A percentile compares a stretch with the other conserved stretches of the same genome.
These are phyloP conservation scores for Xylaria sp. DNA, from an alignment of 2,329 filamentous ascomycete genomes.

Conservation along the genomic window DNA sequence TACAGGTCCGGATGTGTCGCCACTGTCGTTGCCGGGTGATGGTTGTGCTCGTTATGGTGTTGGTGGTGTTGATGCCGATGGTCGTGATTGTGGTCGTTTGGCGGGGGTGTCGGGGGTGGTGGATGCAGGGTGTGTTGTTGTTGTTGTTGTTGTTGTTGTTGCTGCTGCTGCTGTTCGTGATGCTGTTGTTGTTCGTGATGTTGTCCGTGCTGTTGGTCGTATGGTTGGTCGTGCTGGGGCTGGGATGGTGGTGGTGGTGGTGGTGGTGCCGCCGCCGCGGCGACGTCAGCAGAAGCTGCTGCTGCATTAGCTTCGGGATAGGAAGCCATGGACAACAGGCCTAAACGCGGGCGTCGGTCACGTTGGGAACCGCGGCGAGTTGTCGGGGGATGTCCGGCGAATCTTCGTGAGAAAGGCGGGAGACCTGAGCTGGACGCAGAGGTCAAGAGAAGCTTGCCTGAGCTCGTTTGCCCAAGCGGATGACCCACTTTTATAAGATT, in stretches of 20 bases:
- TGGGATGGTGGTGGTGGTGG: neutral
- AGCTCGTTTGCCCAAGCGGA: conserved; percentile 10
- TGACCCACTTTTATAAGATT: neutral
- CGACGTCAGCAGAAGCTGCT: conserved; percentile 25
- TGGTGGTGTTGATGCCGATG: conserved; percentile 5
- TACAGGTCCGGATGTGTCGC: conserved; percentile 28
- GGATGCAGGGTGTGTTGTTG: conserved; percentile 12
- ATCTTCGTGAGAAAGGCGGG: conserved; percentile 47
- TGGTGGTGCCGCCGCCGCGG: conserved; percentile 6
- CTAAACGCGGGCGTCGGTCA: conserved; percentile 20
- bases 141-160: conserved; percentile 3
- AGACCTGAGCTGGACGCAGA: conserved; percentile 9
- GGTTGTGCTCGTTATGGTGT: neutral
- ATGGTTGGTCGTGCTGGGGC: neutral
- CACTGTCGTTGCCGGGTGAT: conserved; percentile 12
- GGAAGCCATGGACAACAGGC: conserved; percentile 41
- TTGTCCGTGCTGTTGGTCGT: conserved; percentile 8
- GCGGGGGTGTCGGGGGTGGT: neutral
- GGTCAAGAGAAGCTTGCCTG: conserved; percentile 1
- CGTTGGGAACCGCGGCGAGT: conserved; percentile 41
- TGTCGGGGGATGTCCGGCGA: conserved; percentile 48
- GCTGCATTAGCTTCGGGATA: conserved; percentile 40
- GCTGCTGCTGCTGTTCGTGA: conserved; percentile 2
- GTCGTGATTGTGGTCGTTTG: conserved; percentile 9
- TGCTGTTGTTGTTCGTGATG: neutral